Conservation (phyloP, 139 green algal genomes). For the Bryopsis sp. region DNA sequence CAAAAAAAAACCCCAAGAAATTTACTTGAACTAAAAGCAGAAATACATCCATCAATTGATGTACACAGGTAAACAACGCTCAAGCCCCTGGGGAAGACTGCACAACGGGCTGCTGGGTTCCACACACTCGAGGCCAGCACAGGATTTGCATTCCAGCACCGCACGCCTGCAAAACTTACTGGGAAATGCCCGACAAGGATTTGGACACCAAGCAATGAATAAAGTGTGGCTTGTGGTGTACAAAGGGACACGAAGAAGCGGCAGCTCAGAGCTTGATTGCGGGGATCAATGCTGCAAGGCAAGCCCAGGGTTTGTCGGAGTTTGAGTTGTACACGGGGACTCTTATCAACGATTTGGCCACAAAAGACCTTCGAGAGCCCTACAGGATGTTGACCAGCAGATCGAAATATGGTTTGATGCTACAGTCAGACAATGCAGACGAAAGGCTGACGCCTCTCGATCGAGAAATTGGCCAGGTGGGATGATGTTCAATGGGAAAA, state of each 20-base stretch:
- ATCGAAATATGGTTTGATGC: slow-evolving; percentile 87
- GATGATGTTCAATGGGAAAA: slow-evolving; percentile 63
- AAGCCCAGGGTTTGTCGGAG: slow-evolving; percentile 38
- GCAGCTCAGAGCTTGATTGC: slow-evolving; percentile 85
- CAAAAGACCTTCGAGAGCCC: slow-evolving; percentile 90
- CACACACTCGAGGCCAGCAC: no score
- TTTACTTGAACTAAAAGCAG: no score
- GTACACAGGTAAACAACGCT: no score
- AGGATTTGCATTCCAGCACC: no score
- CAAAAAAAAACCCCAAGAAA: no score
- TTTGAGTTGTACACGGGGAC: slow-evolving; percentile 81
- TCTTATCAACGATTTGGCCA: slow-evolving; percentile 93
- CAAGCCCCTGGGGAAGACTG: no score
- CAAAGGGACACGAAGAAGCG: slow-evolving; percentile 92
- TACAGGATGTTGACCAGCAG: slow-evolving; percentile 94
- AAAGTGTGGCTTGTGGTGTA: slow-evolving; percentile 98
- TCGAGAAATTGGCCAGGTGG: slow-evolving; percentile 72
- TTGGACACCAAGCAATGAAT: no score
- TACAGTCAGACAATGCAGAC: slow-evolving; percentile 93
- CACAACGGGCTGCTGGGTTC: no score
- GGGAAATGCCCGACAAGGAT: no score
- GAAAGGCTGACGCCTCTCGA: slow-evolving; percentile 80
- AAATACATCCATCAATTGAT: no score
- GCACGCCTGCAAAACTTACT: no score
- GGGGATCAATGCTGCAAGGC: slow-evolving; percentile 79